Base-by-base conservation (phyloP, 1,284 basidiomycete species). In the Baeospora myosura region DNA sequence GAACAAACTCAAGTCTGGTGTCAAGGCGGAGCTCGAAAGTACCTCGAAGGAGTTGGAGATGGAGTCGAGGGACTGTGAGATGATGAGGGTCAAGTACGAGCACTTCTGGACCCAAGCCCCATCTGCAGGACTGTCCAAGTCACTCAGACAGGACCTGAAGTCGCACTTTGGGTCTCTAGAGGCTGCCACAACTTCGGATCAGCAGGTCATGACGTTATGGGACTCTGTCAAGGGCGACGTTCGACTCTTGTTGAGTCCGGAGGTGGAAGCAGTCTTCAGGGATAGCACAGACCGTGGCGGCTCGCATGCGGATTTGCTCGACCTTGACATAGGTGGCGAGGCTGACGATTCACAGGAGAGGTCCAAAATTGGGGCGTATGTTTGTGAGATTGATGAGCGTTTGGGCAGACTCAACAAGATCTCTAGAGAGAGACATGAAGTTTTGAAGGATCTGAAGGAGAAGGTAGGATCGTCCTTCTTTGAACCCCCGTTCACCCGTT, bases 381-480 rank as follows among this genome's bases (percentile, higher is more conserved):
- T 85, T 4, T 71, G 78, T 12, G 82, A 89, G 50, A 86, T 94
- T 39, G 81, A 87, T 46, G 88, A 93, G 47, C 65, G 80, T 30
- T 61, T 95, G 4, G 81, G 79, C 18, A 68, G 80, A 47, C 59
- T 95, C 41, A 82, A 79, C 63, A 87, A 91, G 69, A 86, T 96
- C 50, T 74, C 82, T 32, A 76, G 79, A 44, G 94, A 98, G 62
- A 72, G 95, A 28, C 78, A 75, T 16, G 88, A 93, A 47, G 82
- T 93, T 0, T 66, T 98, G 36, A 90, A 88, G 58, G 93, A 98
- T 58, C 70, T 98, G 37, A 98, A 98, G 61, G 91, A 96, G 36
- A 92, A 90, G 74, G 88, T 87, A 20, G 45, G 37, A 2, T 38
- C 8, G 30, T 20, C 14, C 12, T 40, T 29, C 29, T 41, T 34